Base-by-base conservation (phyloP, 306 rosid genomes). In the Cucurbita argyrosperma region DNA sequence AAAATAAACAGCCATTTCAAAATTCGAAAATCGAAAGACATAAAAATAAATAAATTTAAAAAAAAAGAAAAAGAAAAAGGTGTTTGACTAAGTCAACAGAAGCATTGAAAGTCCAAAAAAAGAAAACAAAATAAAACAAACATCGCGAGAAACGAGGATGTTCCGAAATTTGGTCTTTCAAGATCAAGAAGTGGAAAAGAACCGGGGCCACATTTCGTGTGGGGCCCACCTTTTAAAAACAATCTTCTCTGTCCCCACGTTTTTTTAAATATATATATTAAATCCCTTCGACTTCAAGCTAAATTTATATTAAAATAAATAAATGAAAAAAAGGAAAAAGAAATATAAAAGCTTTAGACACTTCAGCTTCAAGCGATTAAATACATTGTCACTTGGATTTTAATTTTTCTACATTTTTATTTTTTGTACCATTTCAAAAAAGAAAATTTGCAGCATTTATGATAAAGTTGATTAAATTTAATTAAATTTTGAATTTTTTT, bases 1-100 rank as follows among this genome's bases (percentile, higher is more conserved):
- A 50, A 13, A n/a, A n/a, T 9, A 60, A 19, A 60, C 16, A 60
- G 0, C 2, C 21, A 60, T 60, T 60, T 60, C 67, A 38, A 60
- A 58, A 11, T 58, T 58, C n/a, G 37, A 58, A 26, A 58, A 11
- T 58, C 2, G 1, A 12, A 23, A 58, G 8, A 58, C n/a, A 26
- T 10, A 51, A 43, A 43, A 43, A 5, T 8, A 53, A n/a, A 54
- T n/a, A 47, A 47, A 47, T 53, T 54, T 6, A 55, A 5, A 55
- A 56, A 58, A 9, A 47, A 16, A n/a, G n/a, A n/a, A n/a, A n/a
- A n/a, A n/a, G n/a, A n/a, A n/a, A 59, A 38, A 8, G 50, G 37
- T 1, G 74, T 68, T 68, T 68, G 74, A 68, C 74, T 51, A 45
- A 47, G 74, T 68, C 74, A 68, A 68, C 4, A 47, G 74, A 68